Conservation (phyloP, 768 basidiomycete genomes). For the Serendipita sp. region DNA sequence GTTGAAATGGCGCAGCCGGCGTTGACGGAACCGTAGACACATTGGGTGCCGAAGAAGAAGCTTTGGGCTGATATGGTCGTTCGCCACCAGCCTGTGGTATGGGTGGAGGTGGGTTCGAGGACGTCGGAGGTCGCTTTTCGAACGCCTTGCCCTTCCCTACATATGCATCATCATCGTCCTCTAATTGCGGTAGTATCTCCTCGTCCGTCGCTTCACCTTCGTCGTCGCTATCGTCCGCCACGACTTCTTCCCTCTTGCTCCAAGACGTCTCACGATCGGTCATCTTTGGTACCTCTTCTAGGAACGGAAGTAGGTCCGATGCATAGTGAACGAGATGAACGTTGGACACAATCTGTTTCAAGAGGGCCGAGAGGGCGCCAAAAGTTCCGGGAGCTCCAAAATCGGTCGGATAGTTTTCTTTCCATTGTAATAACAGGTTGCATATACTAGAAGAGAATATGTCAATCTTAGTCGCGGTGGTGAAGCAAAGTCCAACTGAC, state of each 20-base stretch:
- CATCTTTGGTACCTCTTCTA: constrained; percentile 46
- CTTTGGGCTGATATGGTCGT: constrained; percentile 4
- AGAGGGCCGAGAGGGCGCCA: constrained; percentile 55
- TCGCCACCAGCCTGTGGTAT: not conserved
- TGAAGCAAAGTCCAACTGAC: constrained; percentile 22
- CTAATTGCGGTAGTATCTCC: constrained; percentile 19
- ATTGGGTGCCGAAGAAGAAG: constrained; percentile 15
- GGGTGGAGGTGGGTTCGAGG: not conserved
- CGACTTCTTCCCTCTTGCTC: constrained; percentile 51
- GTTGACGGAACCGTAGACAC: constrained; percentile 14
- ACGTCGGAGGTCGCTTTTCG: not conserved
- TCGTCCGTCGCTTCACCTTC: constrained; percentile 18
- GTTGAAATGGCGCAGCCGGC: constrained; percentile 20
- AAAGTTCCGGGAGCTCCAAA: constrained; percentile 63
- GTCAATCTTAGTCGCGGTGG: not conserved
- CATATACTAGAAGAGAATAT: constrained; percentile 42
- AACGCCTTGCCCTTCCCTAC: not conserved
- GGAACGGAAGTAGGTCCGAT: constrained; percentile 65
- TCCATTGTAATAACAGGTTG: constrained; percentile 62
- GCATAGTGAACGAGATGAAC: constrained; percentile 75
- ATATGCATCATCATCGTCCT: constrained; percentile 32
- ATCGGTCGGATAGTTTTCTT: constrained; percentile 56
- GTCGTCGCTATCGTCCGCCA: constrained; percentile 48
- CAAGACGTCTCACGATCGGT: constrained; percentile 56
- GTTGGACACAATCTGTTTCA: constrained; percentile 65